phyloP scores from a whole-genome alignment of 768 basidiomycete species.

The Suillus alpinus region DNA sequence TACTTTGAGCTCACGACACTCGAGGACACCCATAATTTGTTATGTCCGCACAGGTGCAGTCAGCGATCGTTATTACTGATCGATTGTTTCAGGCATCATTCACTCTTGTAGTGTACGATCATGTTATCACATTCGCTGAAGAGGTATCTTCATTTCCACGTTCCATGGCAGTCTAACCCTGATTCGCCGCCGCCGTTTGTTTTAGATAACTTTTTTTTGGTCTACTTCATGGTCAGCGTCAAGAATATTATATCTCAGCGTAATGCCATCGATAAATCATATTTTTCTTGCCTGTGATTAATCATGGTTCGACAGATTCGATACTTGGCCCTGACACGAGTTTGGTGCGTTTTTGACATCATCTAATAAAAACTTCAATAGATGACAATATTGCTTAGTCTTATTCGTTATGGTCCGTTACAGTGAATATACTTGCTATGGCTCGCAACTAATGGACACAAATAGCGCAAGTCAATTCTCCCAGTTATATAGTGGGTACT shows the following conservation, averaged over 20 bases:
- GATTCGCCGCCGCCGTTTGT: background rate
- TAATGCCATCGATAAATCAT: background rate
- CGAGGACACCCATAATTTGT: background rate
- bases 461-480: no score
- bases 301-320: background rate
- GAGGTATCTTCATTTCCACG: background rate
- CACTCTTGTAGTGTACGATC: constrained; percentile 4
- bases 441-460: background rate
- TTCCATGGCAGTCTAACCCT: background rate
- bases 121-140: constrained; percentile 5
- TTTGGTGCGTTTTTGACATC: background rate
- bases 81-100: background rate
- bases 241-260: background rate
- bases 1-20: background rate
- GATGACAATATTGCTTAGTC: background rate
- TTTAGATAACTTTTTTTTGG: background rate
- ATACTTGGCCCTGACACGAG: background rate
- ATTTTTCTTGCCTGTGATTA: background rate
- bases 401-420: background rate
- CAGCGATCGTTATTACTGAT: background rate
- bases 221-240: background rate
- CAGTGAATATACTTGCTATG: no score
- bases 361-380: background rate
- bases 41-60: background rate
- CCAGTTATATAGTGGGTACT: background rate